Evolutionary conservation across 2,329 filamentous ascomycete genomes (phyloP), one percentile per base, ranked within the genome.

Genomic region (Zarea fungicola): DNA sequence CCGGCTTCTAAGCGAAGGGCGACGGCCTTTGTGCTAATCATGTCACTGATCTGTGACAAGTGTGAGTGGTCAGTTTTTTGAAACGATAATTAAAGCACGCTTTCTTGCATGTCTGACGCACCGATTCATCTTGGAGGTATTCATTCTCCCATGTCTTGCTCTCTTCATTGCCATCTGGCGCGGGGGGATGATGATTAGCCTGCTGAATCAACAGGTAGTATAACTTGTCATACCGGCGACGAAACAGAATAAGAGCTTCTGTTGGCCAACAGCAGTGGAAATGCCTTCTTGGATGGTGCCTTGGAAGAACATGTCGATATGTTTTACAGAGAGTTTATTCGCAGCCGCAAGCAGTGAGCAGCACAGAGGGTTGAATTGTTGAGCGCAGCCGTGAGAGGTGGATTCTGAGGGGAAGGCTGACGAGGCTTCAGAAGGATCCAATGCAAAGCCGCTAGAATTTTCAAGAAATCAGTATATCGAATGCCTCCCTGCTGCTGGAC

Each of bases 201-300:
- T n/a, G n/a, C n/a, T n/a, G n/a, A n/a, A n/a, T n/a, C n/a, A n/a
- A n/a, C n/a, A n/a, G n/a, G n/a, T n/a, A n/a, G n/a, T n/a, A n/a
- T n/a, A n/a, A n/a, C n/a, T n/a, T 28, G 54, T 56, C 72, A 56
- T 66, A 89, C 88, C 85, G 61, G 83, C 81, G 26, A 96, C 84
- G 66, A 96, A 95, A 69, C 89, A 95, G 25, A 87, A 78, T 1
- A 96, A 87, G 16, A 86, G 76, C 66, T 92, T 95, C 51, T 80
- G 73, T 64, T 91, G 75, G 52, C 81, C 78, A 6, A 96, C 76
- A 11, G 91, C 89, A 18, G 80, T 73, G 26, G 79, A 76, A 58
- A 96, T 95, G 51, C 89, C 91, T 59, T 85, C 84, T 59, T 95
- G 87, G 18, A 96, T 69, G 52, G 81, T 83, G 16, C 90, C 91